Evolutionary conservation across 805 yeast species (phyloP).

Genomic region (Saccharomycopsis sp.): DNA sequence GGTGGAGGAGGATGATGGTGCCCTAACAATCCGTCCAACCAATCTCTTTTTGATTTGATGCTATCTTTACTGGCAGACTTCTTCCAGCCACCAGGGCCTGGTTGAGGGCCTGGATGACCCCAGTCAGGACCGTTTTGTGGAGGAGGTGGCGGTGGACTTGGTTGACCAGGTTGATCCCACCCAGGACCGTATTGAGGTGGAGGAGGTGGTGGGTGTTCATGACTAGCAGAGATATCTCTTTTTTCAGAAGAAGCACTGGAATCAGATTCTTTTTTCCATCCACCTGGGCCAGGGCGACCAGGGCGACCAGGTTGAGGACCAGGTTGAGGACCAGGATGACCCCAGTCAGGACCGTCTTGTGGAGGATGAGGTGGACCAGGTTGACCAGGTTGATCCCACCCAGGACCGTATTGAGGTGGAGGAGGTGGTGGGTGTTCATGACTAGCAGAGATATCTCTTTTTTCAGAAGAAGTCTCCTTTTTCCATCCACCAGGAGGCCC

Average conservation of each 20-base stretch:
- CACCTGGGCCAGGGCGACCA: neutral
- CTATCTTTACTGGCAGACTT: neutral
- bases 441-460: too few relatives aligned
- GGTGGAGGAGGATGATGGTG: constrained; percentile 2
- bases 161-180: too few relatives aligned
- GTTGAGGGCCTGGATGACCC: neutral
- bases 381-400: too few relatives aligned
- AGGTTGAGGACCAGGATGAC: neutral
- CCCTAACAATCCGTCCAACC: neutral
- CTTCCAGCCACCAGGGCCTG: neutral
- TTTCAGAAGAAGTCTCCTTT: too few relatives aligned
- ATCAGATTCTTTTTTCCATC: neutral
- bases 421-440: neutral
- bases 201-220: neutral
- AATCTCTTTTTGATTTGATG: constrained; percentile 2
- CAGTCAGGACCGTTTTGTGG: neutral
- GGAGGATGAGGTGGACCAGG: neutral
- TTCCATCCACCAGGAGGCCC: neutral
- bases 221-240: too few relatives aligned
- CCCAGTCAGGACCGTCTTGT: neutral
- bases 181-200: too few relatives aligned
- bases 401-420: too few relatives aligned
- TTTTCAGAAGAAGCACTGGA: too few relatives aligned
- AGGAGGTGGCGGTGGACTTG: neutral
- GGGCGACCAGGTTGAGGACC: neutral